Percentiles rank a stretch among this genome's conserved stretches.
phyloP scores from a whole-genome alignment of 164 flowering plant genomes.

The Nymphaea colorata region DNA sequence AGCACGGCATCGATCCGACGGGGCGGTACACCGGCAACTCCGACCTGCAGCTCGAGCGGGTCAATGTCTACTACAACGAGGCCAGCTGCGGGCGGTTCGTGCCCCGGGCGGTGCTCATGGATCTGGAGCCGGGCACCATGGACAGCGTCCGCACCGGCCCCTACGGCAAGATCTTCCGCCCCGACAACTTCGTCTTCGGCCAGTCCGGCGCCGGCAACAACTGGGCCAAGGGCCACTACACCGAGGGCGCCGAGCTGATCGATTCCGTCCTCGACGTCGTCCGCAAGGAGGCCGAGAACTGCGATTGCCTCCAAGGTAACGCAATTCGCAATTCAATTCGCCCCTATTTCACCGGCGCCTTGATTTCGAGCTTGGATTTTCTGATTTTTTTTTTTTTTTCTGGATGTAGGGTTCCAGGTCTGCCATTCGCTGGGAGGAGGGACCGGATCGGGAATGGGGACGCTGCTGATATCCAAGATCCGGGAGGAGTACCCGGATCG shows the following conservation, averaged over 20 bases:
- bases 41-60: slow-evolving; percentile 14
- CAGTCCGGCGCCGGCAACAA: slow-evolving; percentile 19
- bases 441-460: slow-evolving; percentile 20
- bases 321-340: too few relatives aligned
- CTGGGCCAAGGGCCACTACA: slow-evolving; percentile 19
- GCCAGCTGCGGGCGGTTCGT: slow-evolving; percentile 15
- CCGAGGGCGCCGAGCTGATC: slow-evolving; percentile 18
- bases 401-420: slow-evolving; percentile 14
- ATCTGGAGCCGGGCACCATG: slow-evolving; percentile 22
- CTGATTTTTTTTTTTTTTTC: background rate
- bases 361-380: background rate
- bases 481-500: slow-evolving; percentile 20
- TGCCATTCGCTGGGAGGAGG: slow-evolving; percentile 20
- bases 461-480: slow-evolving; percentile 16
- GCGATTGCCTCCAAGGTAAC: slow-evolving; percentile 19
- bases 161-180: slow-evolving; percentile 15
- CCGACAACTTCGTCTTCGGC: slow-evolving; percentile 16
- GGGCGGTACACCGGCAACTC: slow-evolving; percentile 10
- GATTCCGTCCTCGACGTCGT: slow-evolving; percentile 19
- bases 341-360: background rate
- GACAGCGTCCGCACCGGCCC: slow-evolving; percentile 16
- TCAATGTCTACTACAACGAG: slow-evolving; percentile 20
- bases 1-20: slow-evolving; percentile 16
- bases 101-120: slow-evolving; percentile 19
- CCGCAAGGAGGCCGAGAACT: slow-evolving; percentile 16